Percentiles rank a stretch among this genome's conserved stretches.
Conservation (phyloP, 2,329 filamentous ascomycete species). For the Epichloe amarillans region DNA sequence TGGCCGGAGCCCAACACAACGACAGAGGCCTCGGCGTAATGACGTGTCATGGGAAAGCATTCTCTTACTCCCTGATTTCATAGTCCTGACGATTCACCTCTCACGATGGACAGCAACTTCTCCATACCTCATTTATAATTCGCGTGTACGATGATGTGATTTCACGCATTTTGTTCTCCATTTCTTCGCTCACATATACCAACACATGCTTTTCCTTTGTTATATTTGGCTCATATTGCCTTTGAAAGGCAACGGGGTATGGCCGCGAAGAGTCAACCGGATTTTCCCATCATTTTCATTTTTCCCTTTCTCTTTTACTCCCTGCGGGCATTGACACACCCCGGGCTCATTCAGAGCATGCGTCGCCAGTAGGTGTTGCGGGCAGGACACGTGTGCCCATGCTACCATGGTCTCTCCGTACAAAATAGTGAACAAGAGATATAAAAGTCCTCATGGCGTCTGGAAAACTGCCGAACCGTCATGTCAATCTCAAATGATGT, state of each 20-base stretch:
- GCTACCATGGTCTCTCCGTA: no score
- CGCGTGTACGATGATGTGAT: neutral
- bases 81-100: neutral
- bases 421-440: no score
- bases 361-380: no score
- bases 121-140: neutral
- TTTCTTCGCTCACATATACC: neutral
- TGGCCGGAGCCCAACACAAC: constrained; percentile 14
- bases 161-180: neutral
- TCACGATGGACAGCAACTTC: neutral
- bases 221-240: neutral
- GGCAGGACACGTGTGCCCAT: no score
- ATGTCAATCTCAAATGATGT: no score
- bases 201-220: neutral
- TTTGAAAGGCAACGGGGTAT: neutral
- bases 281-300: neutral
- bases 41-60: neutral
- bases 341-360: no score
- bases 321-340: no score
- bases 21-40: neutral
- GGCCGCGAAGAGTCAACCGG: neutral
- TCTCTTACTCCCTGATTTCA: neutral
- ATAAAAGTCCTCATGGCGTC: no score
- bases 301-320: neutral
- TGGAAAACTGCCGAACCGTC: no score